These are phyloP conservation scores for Gaeumannomyces sp. DNA, from an alignment of 2,329 filamentous ascomycete species.

Conservation along the genomic window DNA sequence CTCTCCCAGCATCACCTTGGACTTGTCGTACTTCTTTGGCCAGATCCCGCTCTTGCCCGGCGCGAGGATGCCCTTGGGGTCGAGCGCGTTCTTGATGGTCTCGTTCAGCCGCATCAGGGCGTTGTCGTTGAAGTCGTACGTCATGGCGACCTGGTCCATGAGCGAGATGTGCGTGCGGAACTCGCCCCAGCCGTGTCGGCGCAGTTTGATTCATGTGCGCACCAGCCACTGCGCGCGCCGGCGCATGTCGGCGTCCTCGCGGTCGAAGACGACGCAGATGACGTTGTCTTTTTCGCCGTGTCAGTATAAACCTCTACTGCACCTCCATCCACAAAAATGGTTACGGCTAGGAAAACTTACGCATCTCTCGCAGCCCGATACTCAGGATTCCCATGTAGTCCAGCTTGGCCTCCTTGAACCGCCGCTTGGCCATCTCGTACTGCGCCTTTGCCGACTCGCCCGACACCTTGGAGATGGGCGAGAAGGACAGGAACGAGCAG, in stretches of 20 bases:
- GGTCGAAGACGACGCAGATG: slow-evolving; percentile 33
- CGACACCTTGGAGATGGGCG: slow-evolving; percentile 31
- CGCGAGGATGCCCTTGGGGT: slow-evolving; percentile 38
- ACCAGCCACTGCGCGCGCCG: slow-evolving; percentile 27
- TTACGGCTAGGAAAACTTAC: slow-evolving; percentile 27
- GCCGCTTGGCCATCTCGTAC: slow-evolving; percentile 24
- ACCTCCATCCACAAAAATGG: not conserved
- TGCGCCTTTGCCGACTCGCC: slow-evolving; percentile 22
- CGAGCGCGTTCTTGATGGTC: slow-evolving; percentile 31
- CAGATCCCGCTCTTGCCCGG: slow-evolving; percentile 42
- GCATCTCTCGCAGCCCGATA: slow-evolving; percentile 35
- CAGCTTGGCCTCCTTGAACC: slow-evolving; percentile 21
- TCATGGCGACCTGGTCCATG: slow-evolving; percentile 32
- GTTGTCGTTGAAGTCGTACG: slow-evolving; percentile 32
- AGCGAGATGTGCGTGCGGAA: slow-evolving; percentile 34
- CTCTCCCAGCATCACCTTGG: not conserved
- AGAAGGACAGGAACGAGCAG: slow-evolving; percentile 45
- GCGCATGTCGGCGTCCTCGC: slow-evolving; percentile 24
- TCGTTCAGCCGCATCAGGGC: slow-evolving; percentile 31
- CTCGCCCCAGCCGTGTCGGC: slow-evolving; percentile 31
- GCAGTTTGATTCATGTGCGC: slow-evolving; percentile 27
- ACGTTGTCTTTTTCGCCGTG: not conserved
- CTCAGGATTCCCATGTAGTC: slow-evolving; percentile 27
- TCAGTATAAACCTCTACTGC: not conserved
- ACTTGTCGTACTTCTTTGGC: slow-evolving; percentile 22